Percentiles rank a stretch among this genome's conserved stretches.
These are phyloP conservation scores for Salix purpurea DNA, from an alignment of 345 rosid species.

Conservation along the genomic window DNA sequence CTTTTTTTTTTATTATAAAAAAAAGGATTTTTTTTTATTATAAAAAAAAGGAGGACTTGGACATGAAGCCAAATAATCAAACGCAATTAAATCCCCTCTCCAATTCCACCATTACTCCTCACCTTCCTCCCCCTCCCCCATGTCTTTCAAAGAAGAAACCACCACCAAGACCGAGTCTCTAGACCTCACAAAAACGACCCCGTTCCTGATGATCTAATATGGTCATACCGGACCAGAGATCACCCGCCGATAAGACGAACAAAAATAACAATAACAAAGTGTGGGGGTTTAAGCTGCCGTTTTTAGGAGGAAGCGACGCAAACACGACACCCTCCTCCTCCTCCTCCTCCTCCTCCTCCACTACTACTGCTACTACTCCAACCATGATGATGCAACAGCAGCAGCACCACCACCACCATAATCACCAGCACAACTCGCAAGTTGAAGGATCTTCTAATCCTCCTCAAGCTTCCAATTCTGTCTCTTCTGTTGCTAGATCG, in stretches of 20 bases:
- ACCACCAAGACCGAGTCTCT: too few species aligned
- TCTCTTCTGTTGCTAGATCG: conserved; percentile 76
- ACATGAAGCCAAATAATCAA: conserved; percentile 28
- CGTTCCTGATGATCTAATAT: conserved; percentile 19
- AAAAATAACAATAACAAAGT: conserved; percentile 27
- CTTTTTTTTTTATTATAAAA: too few species aligned
- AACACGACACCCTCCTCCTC: conserved; percentile 39
- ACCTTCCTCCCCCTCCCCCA: neutral
- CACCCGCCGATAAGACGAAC: neutral
- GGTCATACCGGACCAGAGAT: conserved; percentile 65
- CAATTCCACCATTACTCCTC: conserved; percentile 21
- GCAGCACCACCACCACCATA: neutral
- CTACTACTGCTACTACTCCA: conserved; percentile 16
- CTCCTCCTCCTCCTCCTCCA: conserved; percentile 41
- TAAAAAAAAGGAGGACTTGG: conserved; percentile 4
- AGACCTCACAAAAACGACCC: neutral
- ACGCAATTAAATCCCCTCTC: conserved; percentile 22
- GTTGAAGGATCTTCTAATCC: conserved; percentile 51
- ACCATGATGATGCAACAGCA: neutral
- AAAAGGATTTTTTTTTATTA: too few species aligned
- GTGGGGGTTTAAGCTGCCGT: conserved; percentile 84
- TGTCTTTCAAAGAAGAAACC: neutral
- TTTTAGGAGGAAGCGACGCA: conserved; percentile 32
- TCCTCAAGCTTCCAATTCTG: conserved; percentile 45
- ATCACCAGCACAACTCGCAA: conserved; percentile 30